phyloP scores from a whole-genome alignment of 108 stramenopile genomes.

The Skeletonema tropicum region DNA sequence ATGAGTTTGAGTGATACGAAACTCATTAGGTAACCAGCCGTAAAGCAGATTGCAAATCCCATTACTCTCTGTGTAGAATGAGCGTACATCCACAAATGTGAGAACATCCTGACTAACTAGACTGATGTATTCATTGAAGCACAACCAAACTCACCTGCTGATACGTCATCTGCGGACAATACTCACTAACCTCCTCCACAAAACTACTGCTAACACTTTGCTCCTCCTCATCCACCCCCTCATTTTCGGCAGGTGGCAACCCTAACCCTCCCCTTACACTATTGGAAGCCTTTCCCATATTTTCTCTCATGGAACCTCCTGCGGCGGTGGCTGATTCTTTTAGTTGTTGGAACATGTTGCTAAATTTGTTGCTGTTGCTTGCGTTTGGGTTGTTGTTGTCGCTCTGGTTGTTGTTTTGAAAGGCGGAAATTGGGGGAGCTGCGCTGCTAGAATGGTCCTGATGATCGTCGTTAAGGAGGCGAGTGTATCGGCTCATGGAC shows the following conservation, averaged over 20 bases:
- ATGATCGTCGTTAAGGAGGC: constrained; percentile 41
- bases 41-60: constrained; percentile 56
- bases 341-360: constrained; percentile 29
- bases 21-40: constrained; percentile 79
- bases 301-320: constrained; percentile 13
- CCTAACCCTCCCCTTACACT: constrained; percentile 28
- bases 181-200: constrained; percentile 68
- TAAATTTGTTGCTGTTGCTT: constrained; percentile 8
- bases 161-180: constrained; percentile 83
- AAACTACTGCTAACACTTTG: constrained; percentile 41
- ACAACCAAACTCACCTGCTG: constrained; percentile 59
- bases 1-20: constrained; percentile 84
- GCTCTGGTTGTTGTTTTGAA: not conserved
- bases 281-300: constrained; percentile 16
- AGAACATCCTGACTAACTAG: too few species aligned
- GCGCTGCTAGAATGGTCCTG: not conserved
- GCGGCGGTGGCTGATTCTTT: constrained; percentile 37
- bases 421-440: constrained; percentile 9
- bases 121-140: not conserved
- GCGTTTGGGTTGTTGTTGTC: constrained; percentile 10
- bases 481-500: constrained; percentile 37
- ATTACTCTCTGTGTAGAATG: not conserved
- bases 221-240: constrained; percentile 8
- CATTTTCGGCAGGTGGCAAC: constrained; percentile 1
- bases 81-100: not conserved